Conservation (phyloP, 2,329 filamentous ascomycete species). For the Stachybotrys echinatus region DNA sequence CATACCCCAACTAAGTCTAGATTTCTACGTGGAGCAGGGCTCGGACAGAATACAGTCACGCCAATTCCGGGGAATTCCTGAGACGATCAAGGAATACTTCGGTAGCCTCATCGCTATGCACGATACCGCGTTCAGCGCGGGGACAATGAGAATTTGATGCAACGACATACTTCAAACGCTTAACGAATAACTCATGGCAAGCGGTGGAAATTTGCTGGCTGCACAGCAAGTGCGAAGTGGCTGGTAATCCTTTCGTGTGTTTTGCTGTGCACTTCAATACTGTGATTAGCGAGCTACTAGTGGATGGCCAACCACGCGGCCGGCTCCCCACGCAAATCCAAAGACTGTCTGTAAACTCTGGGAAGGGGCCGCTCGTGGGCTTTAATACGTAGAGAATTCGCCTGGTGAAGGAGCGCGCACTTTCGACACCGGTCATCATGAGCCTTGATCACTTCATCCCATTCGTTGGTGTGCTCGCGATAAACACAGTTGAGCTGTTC, state of each 20-base stretch:
- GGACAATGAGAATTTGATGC: background rate
- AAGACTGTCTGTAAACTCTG: slow-evolving; percentile 26
- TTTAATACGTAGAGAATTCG: slow-evolving; percentile 33
- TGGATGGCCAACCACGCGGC: background rate
- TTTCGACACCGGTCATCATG: background rate
- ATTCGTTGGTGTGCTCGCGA: background rate
- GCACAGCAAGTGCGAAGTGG: background rate
- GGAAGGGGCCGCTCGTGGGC: slow-evolving; percentile 55
- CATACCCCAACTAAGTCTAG: slow-evolving; percentile 40
- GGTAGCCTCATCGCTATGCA: background rate
- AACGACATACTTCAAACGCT: background rate
- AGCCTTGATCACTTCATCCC: background rate
- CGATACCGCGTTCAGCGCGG: background rate
- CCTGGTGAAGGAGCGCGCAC: slow-evolving; percentile 10
- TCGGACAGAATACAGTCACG: slow-evolving; percentile 31
- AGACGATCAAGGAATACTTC: background rate
- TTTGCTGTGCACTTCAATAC: slow-evolving; percentile 36
- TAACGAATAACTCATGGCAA: background rate
- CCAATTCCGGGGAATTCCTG: slow-evolving; percentile 40
- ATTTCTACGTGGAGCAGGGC: slow-evolving; percentile 33
- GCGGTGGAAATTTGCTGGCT: background rate
- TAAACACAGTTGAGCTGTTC: background rate
- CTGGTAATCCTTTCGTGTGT: background rate
- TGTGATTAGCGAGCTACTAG: background rate
- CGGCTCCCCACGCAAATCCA: background rate